phyloP scores from a whole-genome alignment of 306 rosid genomes.

The Cicer yamashitae region DNA sequence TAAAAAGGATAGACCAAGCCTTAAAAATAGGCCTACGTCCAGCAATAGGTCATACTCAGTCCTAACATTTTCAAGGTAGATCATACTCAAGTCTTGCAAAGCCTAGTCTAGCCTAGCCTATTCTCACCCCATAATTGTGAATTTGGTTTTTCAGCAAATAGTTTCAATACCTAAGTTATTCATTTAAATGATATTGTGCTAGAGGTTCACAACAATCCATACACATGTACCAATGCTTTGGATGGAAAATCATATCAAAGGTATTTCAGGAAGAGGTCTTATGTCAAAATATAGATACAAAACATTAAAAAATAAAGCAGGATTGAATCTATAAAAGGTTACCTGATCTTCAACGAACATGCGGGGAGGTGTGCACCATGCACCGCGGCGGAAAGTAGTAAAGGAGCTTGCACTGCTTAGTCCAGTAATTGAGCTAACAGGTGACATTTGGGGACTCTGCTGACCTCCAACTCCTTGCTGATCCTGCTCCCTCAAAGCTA shows the following conservation, averaged over 20 bases:
- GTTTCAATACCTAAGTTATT: no score
- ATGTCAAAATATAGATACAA: neutral
- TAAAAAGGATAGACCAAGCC: no score
- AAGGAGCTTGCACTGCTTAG: conserved; percentile 98
- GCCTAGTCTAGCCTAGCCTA: no score
- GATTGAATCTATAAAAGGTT: conserved; percentile 29
- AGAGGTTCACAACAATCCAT: neutral
- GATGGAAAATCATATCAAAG: conserved; percentile 7
- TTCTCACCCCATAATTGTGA: no score
- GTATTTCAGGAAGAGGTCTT: conserved; percentile 19
- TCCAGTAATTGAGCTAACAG: conserved; percentile 95
- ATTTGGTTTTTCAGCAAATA: no score
- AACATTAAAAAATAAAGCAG: conserved; percentile 24
- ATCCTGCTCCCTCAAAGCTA: conserved; percentile 97
- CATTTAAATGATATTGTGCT: no score
- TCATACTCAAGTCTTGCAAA: no score
- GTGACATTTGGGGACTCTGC: conserved; percentile 98
- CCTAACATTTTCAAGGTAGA: no score
- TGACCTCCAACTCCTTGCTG: conserved; percentile 88
- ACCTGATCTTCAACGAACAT: conserved; percentile 97
- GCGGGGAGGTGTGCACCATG: conserved; percentile 99
- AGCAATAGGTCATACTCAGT: no score
- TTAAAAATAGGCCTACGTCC: no score
- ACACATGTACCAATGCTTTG: neutral
- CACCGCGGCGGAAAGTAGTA: conserved; percentile 81